Evolutionary conservation across 495 filamentous ascomycete species (phyloP), one percentile per base, ranked within the genome.

Genomic region (Aspergillus sclerotioniger): DNA sequence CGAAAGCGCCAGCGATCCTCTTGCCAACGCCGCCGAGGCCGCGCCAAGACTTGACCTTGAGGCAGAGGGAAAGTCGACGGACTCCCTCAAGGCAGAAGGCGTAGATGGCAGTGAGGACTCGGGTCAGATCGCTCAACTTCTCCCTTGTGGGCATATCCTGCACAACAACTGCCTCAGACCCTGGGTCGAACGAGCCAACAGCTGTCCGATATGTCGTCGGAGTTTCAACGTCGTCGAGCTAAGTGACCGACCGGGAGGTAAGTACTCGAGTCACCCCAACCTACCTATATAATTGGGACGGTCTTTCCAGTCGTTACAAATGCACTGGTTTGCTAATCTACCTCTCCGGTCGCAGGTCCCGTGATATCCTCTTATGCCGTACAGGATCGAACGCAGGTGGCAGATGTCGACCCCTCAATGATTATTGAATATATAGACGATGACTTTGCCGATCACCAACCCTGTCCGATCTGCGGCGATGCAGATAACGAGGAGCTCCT

Each of bases 181-280:
- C 56, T 99, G 94, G 94, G 90, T 89, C 31, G 90, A 94, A 74
- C 86, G 93, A 67, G 93, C 95, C 55, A 99, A 98, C 73, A 96
- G 91, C 68, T 99, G 94, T 68, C 94, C 94, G 13, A 95, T 98
- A 71, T 99, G 94, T 71, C 90, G 94, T 56, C 87, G 88, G 65
- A 87, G 78, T 63, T 98, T 98, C 76, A 91, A 97, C 72, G 70
- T 86, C 63, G 95, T 98, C 54, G 85, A 92, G 67, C 86, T 97
- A 53, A 89, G 84, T 64, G 84, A 88, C 58, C 82, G 78, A 55
- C 70, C 89, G 68, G 87, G 87, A 79, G 90, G 91, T 95, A 82
- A 73, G 84, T 80, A 61, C 37, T 29, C 43, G n/a, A 31, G 19
- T 31, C 32, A 37, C 7, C 20, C 41, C 45, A 5, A 16, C 53